phyloP scores from a whole-genome alignment of 495 filamentous ascomycete species.

The Tetracladium setigerum region DNA sequence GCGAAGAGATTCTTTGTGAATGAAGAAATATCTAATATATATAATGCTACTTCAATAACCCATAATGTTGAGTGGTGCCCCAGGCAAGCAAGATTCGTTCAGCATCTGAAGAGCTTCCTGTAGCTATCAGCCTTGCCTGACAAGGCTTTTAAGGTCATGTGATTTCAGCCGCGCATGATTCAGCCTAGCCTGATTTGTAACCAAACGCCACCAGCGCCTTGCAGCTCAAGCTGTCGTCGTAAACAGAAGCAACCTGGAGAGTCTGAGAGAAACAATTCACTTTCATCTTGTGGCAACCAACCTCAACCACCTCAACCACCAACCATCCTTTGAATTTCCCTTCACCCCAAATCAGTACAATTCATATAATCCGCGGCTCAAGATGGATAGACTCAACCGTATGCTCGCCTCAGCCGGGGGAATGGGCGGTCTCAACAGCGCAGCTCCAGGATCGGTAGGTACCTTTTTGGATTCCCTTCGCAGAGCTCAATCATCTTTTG shows the following conservation, averaged over 20 bases:
- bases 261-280: not conserved
- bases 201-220: too few species aligned
- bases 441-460: slow-evolving; percentile 72
- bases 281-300: slow-evolving; percentile 11
- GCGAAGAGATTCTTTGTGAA: too few species aligned
- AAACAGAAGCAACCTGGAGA: slow-evolving; percentile 5
- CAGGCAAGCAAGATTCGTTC: too few species aligned
- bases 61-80: too few species aligned
- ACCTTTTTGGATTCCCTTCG: not conserved
- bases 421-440: slow-evolving; percentile 63
- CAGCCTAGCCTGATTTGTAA: too few species aligned
- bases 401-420: slow-evolving; percentile 74
- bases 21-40: too few species aligned
- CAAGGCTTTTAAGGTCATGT: too few species aligned
- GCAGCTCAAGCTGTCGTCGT: too few species aligned
- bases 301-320: not conserved
- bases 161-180: too few species aligned
- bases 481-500: slow-evolving; percentile 14
- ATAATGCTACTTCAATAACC: too few species aligned
- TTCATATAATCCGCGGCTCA: slow-evolving; percentile 3
- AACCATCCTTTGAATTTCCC: not conserved
- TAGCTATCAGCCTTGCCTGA: too few species aligned
- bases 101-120: too few species aligned
- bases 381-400: slow-evolving; percentile 81
- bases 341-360: not conserved